These are phyloP conservation scores for Aspergillus proliferans DNA, from an alignment of 2,329 filamentous ascomycete genomes.

Conservation along the genomic window DNA sequence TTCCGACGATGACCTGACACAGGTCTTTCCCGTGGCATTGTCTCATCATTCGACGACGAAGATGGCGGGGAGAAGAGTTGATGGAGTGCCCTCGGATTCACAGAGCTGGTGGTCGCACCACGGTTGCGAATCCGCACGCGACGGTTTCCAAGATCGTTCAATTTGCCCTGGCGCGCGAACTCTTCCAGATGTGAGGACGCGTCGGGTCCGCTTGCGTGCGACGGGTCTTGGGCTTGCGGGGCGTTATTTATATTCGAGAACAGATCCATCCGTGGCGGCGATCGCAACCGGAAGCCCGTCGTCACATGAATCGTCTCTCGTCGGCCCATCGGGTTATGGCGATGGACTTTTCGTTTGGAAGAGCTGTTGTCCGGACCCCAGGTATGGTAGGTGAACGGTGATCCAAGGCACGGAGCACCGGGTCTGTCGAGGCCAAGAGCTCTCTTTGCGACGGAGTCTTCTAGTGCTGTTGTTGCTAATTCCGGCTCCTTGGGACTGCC, in stretches of 20 bases:
- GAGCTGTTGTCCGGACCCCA: slow-evolving; percentile 38
- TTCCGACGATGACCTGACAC: slow-evolving; percentile 24
- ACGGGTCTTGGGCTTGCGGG: slow-evolving; percentile 32
- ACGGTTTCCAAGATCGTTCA: slow-evolving; percentile 46
- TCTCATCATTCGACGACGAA: slow-evolving; percentile 21
- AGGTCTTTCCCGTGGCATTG: slow-evolving; percentile 15
- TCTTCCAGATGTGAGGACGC: slow-evolving; percentile 52
- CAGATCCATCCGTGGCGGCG: slow-evolving; percentile 52
- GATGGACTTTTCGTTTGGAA: slow-evolving; percentile 25
- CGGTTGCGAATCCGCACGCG: slow-evolving; percentile 56
- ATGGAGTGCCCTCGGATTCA: slow-evolving; percentile 47
- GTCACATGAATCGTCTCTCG: slow-evolving; percentile 42
- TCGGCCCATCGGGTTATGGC: slow-evolving; percentile 27
- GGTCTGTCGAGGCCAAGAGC: slow-evolving; percentile 11
- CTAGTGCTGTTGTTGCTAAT: background rate
- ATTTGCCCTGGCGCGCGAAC: slow-evolving; percentile 29
- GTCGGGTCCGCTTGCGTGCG: slow-evolving; percentile 49
- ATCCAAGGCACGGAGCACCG: slow-evolving; percentile 40
- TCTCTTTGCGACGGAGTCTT: slow-evolving; percentile 9
- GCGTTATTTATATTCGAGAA: slow-evolving; percentile 45
- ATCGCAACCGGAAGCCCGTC: slow-evolving; percentile 37
- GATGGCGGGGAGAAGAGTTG: slow-evolving; percentile 50
- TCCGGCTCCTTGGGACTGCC: slow-evolving; percentile 1
- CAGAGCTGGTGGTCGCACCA: slow-evolving; percentile 56
- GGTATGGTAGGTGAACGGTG: slow-evolving; percentile 45